Evolutionary conservation across 208 protist genomes (phyloP), one percentile per base, ranked within the genome.

Genomic region (Angomonas ambiguus): DNA sequence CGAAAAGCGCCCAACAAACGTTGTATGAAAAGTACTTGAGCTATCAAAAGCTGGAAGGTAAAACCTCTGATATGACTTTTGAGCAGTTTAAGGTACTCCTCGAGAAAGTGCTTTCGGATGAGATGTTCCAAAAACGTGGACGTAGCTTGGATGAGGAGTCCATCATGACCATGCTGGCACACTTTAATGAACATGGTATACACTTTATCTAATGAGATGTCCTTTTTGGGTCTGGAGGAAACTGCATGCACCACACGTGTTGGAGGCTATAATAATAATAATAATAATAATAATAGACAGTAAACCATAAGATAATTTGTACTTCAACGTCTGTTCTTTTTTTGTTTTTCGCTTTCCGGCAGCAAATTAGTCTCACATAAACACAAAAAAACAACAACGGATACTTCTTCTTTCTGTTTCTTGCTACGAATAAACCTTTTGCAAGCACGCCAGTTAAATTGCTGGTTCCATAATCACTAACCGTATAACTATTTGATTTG

Each of bases 11-110:
- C 0, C 59, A 90, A 49, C 65, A 87, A 61, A 67, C 61, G 16
- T 74, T 97, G 0, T 81, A 93, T 66, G 77, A 94, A 18, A 91
- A 91, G 62, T 92, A 95, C 73, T 53, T 84, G 33, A 91, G 81
- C 67, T 95, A 96, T 56, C 78, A 79, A 24, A 91, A 85, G 70
- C 91, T 96, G 88, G 84, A 95, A 57, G 87, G 80, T 49, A 72
- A 10, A 30, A 65, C 6, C 42, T 51, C 33, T 10, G 24, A 38
- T 4, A 74, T 82, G 4, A 71, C 67, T 1, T 31, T 82, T 1
- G 79, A 83, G 69, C 63, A 80, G 65, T 96, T 96, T 66, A 91
- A 87, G 48, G 66, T 67, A 28, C 64, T 85, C 24, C 77, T 96
- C 41, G 80, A 89, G 32, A 71, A 65, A 2, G 84, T 96, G 27